Percentiles rank a stretch among this genome's conserved stretches.
Evolutionary conservation across 495 filamentous ascomycete species (phyloP).

Genomic region (Hyaloscypha variabilis): DNA sequence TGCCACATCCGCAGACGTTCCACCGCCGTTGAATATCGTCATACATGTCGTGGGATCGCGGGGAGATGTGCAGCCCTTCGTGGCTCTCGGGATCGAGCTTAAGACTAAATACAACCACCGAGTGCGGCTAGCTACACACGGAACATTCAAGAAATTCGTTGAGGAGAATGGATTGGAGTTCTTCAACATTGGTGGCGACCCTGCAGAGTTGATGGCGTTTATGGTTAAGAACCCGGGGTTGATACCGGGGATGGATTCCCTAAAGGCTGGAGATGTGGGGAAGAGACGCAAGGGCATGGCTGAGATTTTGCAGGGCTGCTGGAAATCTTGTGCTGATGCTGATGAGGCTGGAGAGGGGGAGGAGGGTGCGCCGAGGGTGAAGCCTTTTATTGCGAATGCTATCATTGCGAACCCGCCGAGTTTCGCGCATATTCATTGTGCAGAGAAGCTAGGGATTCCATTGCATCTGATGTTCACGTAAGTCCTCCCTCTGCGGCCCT

Average conservation of each 20-base stretch:
- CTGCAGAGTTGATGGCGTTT: constrained; percentile 67
- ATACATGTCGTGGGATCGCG: constrained; percentile 65
- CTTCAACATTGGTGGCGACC: constrained; percentile 66
- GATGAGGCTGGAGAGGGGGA: constrained; percentile 49
- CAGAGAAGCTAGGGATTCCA: constrained; percentile 63
- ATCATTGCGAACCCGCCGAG: constrained; percentile 71
- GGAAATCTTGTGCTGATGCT: constrained; percentile 59
- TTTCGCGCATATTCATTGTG: constrained; percentile 68
- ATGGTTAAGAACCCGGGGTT: constrained; percentile 81
- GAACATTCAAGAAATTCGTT: constrained; percentile 60
- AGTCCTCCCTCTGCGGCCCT: constrained; percentile 1
- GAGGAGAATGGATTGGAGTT: constrained; percentile 56
- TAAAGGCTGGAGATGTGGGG: constrained; percentile 66
- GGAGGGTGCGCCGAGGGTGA: constrained; percentile 47
- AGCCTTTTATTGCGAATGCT: constrained; percentile 66
- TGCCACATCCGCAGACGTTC: neutral
- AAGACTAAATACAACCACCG: constrained; percentile 54
- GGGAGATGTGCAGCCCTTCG: constrained; percentile 66
- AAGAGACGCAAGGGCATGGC: constrained; percentile 59
- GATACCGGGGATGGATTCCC: constrained; percentile 62
- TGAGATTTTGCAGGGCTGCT: constrained; percentile 61
- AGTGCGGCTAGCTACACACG: constrained; percentile 66
- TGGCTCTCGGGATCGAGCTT: constrained; percentile 55
- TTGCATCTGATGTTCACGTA: constrained; percentile 75
- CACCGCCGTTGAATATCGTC: constrained; percentile 55